Conservation (phyloP, 2,329 filamentous ascomycete species). For the Ophiostoma australiae region DNA sequence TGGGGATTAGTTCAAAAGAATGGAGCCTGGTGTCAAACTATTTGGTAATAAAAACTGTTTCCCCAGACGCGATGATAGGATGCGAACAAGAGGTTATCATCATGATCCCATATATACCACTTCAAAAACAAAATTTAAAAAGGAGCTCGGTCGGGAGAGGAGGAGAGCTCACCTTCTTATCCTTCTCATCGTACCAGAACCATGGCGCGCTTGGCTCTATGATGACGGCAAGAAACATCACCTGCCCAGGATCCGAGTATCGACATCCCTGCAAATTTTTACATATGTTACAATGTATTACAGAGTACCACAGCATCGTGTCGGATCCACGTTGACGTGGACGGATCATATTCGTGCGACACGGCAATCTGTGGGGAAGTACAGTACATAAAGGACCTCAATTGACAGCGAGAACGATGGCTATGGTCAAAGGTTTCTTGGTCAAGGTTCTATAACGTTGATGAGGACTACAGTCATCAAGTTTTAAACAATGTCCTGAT, state of each 20-base stretch:
- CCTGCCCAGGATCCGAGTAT: background rate
- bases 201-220: background rate
- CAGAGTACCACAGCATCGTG: background rate
- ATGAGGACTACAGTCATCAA: no score
- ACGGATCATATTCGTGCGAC: background rate
- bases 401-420: background rate
- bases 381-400: background rate
- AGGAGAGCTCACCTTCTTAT: background rate
- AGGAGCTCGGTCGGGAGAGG: background rate
- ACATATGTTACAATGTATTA: background rate
- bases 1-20: background rate
- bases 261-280: background rate
- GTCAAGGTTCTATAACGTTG: background rate
- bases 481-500: no score
- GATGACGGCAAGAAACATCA: background rate
- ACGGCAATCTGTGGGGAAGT: constrained; percentile 5
- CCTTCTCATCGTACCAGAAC: background rate
- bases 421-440: background rate
- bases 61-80: background rate
- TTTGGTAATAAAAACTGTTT: constrained; percentile 1
- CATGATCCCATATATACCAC: background rate
- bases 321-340: background rate
- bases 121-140: background rate
- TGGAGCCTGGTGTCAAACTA: background rate
- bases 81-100: background rate